phyloP scores from a whole-genome alignment of 2,329 filamentous ascomycete genomes.

The Aspergillus flavus region DNA sequence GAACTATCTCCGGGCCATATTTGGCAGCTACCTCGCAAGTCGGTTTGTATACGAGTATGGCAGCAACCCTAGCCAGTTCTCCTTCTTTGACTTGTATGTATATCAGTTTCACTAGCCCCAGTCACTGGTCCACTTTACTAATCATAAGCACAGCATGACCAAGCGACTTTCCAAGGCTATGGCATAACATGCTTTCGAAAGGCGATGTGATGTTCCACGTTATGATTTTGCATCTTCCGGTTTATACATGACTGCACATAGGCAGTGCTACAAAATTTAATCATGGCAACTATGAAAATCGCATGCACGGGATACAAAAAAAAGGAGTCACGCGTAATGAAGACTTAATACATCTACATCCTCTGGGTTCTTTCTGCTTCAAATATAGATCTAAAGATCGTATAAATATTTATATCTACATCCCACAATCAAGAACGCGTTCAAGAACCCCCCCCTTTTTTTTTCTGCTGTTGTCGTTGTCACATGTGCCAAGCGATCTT shows the following conservation, averaged over 20 bases:
- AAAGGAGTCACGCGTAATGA: constrained; percentile 18
- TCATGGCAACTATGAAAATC: constrained; percentile 14
- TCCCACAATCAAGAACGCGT: not conserved
- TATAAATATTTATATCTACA: not conserved
- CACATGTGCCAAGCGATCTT: too few species aligned
- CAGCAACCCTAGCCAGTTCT: constrained; percentile 90
- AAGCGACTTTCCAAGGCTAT: constrained; percentile 36
- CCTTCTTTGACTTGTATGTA: constrained; percentile 96
- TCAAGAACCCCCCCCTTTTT: not conserved
- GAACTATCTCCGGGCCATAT: constrained; percentile 89
- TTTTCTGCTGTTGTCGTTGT: too few species aligned
- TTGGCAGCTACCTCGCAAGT: constrained; percentile 91
- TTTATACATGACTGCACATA: constrained; percentile 17
- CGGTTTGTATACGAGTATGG: constrained; percentile 97
- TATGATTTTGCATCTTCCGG: constrained; percentile 20
- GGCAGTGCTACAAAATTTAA: constrained; percentile 21
- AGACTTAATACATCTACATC: constrained; percentile 13
- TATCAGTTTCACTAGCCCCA: not conserved
- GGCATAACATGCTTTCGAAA: constrained; percentile 26
- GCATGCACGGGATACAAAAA: constrained; percentile 17
- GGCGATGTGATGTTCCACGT: constrained; percentile 10
- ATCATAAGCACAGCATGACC: constrained; percentile 36
- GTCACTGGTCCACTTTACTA: constrained; percentile 14
- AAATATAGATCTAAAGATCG: not conserved
- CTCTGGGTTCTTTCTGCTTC: not conserved